These are phyloP conservation scores for Lachnellula arida DNA, from an alignment of 2,329 filamentous ascomycete species.

Conservation along the genomic window DNA sequence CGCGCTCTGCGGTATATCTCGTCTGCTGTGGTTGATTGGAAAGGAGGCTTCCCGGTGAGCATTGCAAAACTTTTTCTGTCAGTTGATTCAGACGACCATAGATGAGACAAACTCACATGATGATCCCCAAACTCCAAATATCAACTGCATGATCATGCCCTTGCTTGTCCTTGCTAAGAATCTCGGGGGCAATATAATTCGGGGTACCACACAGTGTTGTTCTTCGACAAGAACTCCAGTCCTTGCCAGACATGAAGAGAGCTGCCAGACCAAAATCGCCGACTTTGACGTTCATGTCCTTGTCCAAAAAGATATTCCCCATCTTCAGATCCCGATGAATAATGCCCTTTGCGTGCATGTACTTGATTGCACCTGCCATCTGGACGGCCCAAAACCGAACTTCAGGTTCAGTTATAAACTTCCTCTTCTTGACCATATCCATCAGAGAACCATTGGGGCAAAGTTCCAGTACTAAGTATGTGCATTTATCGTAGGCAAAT, in stretches of 20 bases:
- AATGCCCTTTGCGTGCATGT: conserved; percentile 92
- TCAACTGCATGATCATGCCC: conserved; percentile 98
- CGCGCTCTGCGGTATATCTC: conserved; percentile 73
- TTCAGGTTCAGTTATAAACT: conserved; percentile 87
- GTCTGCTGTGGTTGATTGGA: conserved; percentile 85
- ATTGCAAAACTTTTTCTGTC: conserved; percentile 70
- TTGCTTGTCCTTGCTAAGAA: conserved; percentile 87
- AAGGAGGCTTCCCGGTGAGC: conserved; percentile 92
- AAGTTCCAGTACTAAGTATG: conserved; percentile 89
- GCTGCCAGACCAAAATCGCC: conserved; percentile 96
- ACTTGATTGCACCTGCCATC: conserved; percentile 95
- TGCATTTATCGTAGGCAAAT: conserved; percentile 83
- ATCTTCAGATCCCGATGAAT: conserved; percentile 97
- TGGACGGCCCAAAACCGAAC: conserved; percentile 92
- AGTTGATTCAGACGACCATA: conserved; percentile 16
- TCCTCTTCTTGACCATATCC: conserved; percentile 94
- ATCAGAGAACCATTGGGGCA: conserved; percentile 95
- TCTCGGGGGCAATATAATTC: conserved; percentile 97
- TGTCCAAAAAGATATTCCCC: conserved; percentile 94
- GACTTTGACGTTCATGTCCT: conserved; percentile 95
- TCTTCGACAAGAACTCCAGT: conserved; percentile 74
- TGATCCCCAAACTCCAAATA: conserved; percentile 96
- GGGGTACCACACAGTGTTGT: conserved; percentile 96
- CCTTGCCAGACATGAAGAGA: conserved; percentile 82
- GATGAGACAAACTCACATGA: conserved; percentile 56